These are phyloP conservation scores for Colletotrichum salicis DNA, from an alignment of 2,329 filamentous ascomycete species.

Conservation along the genomic window DNA sequence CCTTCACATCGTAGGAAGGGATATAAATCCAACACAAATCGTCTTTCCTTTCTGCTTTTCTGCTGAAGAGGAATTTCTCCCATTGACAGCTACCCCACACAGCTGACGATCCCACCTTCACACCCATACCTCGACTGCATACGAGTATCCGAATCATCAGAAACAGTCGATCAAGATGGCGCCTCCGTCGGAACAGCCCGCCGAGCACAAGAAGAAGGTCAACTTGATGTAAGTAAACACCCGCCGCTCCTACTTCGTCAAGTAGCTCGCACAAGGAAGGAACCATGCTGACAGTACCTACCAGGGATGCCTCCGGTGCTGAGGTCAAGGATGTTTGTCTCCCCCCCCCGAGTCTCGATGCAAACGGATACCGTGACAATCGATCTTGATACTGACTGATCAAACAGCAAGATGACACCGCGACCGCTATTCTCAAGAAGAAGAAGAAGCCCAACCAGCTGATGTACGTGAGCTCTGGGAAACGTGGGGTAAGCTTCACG, in stretches of 20 bases:
- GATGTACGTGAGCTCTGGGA: conserved; percentile 73
- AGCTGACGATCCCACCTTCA: conserved; percentile 31
- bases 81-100: conserved; percentile 29
- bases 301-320: conserved; percentile 87
- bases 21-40: conserved; percentile 3
- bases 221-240: conserved; percentile 76
- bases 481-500: conserved; percentile 10
- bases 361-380: conserved; percentile 29
- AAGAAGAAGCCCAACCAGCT: conserved; percentile 99
- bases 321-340: conserved; percentile 82
- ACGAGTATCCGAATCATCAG: conserved; percentile 22
- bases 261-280: conserved; percentile 12
- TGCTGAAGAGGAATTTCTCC: background rate
- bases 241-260: background rate
- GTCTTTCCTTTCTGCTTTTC: conserved; percentile 19
- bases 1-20: conserved; percentile 14
- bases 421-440: conserved; percentile 98
- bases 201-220: conserved; percentile 80
- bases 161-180: conserved; percentile 69
- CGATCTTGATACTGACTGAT: conserved; percentile 46
- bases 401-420: conserved; percentile 82
- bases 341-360: conserved; percentile 37
- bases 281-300: conserved; percentile 49
- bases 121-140: conserved; percentile 14
- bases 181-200: conserved; percentile 63